Evolutionary conservation across 345 rosid species (phyloP), one percentile per base, ranked within the genome.

Genomic region (Rhodomyrtus tomentosa): DNA sequence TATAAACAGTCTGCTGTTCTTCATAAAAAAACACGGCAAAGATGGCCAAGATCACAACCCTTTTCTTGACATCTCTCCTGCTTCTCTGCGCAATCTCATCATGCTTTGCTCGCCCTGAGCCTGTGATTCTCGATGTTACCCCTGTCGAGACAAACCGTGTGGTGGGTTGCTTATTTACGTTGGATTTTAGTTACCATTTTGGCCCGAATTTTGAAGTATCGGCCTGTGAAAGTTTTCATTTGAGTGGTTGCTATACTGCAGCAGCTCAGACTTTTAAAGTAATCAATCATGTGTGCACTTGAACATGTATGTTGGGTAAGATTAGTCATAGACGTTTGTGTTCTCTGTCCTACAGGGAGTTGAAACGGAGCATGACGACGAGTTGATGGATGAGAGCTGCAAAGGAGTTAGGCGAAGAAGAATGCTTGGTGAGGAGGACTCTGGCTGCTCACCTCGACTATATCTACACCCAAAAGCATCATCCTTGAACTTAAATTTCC

Each of bases 391-490:
- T 24, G 91, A 88, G 54, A 85, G 56, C 90, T 92, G 96, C 58
- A 89, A 90, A 68, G 92, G 91, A 50, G 72, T 85, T 50, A n/a
- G 90, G 62, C 49, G 91, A 91, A 40, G 93, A 93, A 45, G 94
- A 92, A 79, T 92, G 96, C 73, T 72, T 91, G 88, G 84, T 85
- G 82, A 88, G 90, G 82, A 90, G 92, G 85, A 86, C 95, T 84
- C 91, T 91, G 72, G 91, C 90, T 38, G 91, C 93, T 82, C 94
- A 92, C 88, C 48, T 82, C 72, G 95, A 93, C 83, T 93, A 93
- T 55, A 90, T 92, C 80, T 93, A 89, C 83, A 91, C 93, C 58
- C 93, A 86, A 1, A 88, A 90, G 49, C 92, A 90, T 32, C 84
- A 85, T 87, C 51, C n/a, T 48, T 38, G 81, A 76, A 42, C 42